A percentile compares a stretch with the other conserved stretches of the same genome.
phyloP scores from a whole-genome alignment of 2,329 filamentous ascomycete genomes.

The Diaporthe caulivora region DNA sequence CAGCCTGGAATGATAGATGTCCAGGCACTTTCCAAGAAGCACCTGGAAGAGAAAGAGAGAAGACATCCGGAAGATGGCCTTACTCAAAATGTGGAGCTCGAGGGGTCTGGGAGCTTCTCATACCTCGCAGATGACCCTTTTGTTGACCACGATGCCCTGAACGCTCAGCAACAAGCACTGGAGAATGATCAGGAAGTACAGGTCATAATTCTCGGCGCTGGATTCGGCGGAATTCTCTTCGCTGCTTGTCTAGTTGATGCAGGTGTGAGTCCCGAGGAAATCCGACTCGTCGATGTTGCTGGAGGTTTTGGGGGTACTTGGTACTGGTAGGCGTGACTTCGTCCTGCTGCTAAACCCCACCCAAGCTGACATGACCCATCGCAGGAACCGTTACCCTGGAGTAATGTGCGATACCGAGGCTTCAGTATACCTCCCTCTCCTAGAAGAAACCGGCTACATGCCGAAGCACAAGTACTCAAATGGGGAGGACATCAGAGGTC shows the following conservation, averaged over 20 bases:
- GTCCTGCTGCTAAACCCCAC: background rate
- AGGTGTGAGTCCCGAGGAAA: conserved; percentile 51
- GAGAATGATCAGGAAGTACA: conserved; percentile 28
- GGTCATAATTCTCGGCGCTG: conserved; percentile 49
- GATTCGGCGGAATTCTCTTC: conserved; percentile 51
- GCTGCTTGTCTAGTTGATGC: conserved; percentile 51
- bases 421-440: conserved; percentile 70
- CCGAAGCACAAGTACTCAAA: conserved; percentile 59
- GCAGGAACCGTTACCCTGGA: conserved; percentile 59
- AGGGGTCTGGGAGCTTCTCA: conserved; percentile 40
- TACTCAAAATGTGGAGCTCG: conserved; percentile 50
- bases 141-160: conserved; percentile 50
- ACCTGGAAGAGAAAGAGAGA: conserved; percentile 51
- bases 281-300: conserved; percentile 56
- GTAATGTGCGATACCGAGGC: conserved; percentile 70
- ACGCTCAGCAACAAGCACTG: conserved; percentile 37
- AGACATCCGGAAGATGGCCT: conserved; percentile 49
- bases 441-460: conserved; percentile 71
- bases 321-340: conserved; percentile 53
- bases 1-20: background rate
- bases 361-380: background rate
- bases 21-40: conserved; percentile 43
- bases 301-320: conserved; percentile 64
- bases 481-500: conserved; percentile 55
- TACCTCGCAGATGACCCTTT: conserved; percentile 51